Conservation (phyloP, 495 filamentous ascomycete species). For the Aspergillus leporis region DNA sequence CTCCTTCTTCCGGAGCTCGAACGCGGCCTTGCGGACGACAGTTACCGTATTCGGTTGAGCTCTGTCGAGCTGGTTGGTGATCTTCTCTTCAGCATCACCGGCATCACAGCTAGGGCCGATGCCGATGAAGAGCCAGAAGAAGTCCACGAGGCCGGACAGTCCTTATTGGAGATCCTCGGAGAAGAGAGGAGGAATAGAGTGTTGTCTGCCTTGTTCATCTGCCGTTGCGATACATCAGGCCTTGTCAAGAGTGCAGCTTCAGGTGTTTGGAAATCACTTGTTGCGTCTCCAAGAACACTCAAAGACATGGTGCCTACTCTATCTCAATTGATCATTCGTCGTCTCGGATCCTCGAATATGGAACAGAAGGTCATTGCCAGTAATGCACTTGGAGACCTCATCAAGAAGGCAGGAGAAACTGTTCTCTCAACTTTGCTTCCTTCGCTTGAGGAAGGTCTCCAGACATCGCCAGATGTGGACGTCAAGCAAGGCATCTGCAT, state of each 20-base stretch:
- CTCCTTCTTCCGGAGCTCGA: conserved; percentile 92
- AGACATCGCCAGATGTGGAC: conserved; percentile 85
- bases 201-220: conserved; percentile 92
- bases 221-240: conserved; percentile 93
- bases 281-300: conserved; percentile 86
- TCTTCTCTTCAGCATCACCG: conserved; percentile 94
- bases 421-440: conserved; percentile 86
- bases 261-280: conserved; percentile 93
- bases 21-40: conserved; percentile 91
- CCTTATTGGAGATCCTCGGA: conserved; percentile 87
- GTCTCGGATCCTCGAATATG: conserved; percentile 92
- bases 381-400: conserved; percentile 93
- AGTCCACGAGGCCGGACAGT: conserved; percentile 81
- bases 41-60: conserved; percentile 92
- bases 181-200: conserved; percentile 96
- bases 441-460: conserved; percentile 88
- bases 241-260: conserved; percentile 89
- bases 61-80: conserved; percentile 98
- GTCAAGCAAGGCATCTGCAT: conserved; percentile 97
- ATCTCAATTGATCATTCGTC: conserved; percentile 89
- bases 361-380: conserved; percentile 98
- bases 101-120: conserved; percentile 83
- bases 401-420: conserved; percentile 92
- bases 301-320: conserved; percentile 95
- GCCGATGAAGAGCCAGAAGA: conserved; percentile 78